These are phyloP conservation scores for Fusarium hainanense DNA, from an alignment of 2,329 filamentous ascomycete species.

Conservation along the genomic window DNA sequence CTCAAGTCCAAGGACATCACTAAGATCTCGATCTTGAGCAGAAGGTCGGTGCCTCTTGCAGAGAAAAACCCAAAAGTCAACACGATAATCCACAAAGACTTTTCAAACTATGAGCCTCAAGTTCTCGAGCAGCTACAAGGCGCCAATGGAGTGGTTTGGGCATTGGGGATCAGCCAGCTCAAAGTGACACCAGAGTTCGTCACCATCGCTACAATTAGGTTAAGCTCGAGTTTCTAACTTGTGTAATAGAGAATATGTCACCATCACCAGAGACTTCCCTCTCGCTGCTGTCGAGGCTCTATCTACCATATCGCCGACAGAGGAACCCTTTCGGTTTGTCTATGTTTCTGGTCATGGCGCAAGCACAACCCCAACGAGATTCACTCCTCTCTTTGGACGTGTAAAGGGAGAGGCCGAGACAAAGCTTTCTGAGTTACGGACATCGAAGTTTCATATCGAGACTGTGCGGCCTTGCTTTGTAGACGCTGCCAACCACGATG, in stretches of 20 bases:
- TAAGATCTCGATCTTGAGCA: constrained; percentile 36
- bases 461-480: constrained; percentile 28
- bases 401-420: constrained; percentile 35
- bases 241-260: constrained; percentile 24
- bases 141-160: constrained; percentile 34
- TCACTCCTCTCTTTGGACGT: constrained; percentile 24
- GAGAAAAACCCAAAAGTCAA: constrained; percentile 29
- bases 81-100: constrained; percentile 30
- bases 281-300: constrained; percentile 32
- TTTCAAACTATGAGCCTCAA: constrained; percentile 12
- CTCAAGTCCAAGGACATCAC: constrained; percentile 35
- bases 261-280: constrained; percentile 30
- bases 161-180: constrained; percentile 34
- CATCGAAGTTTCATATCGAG: constrained; percentile 15
- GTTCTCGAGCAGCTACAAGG: constrained; percentile 26
- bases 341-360: constrained; percentile 30
- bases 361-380: constrained; percentile 8
- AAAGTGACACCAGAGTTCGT: constrained; percentile 34
- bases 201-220: background rate
- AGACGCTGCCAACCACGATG: constrained; percentile 25
- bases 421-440: constrained; percentile 18
- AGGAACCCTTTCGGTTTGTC: constrained; percentile 32
- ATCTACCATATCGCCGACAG: constrained; percentile 8
- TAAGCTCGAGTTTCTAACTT: background rate
- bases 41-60: constrained; percentile 28